Conservation (phyloP, 1,284 basidiomycete genomes). For the Meira miltonrushii region DNA sequence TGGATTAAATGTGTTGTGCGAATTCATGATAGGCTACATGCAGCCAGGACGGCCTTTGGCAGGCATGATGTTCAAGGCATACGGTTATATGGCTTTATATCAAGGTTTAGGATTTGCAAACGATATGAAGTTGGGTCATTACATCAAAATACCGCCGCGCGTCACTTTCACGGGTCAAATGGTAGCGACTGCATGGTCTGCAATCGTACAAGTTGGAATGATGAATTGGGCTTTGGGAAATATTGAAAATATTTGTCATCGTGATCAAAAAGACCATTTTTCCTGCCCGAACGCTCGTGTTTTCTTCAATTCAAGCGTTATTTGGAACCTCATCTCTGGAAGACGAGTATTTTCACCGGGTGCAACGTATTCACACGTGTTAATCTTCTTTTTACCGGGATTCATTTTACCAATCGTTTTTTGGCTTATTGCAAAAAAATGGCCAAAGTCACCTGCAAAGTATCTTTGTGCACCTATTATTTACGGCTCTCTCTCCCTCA, state of each 20-base stretch:
- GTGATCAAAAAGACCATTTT: conserved; percentile 43
- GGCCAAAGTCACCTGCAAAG: conserved; percentile 15
- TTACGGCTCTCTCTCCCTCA: no score
- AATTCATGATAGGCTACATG: conserved; percentile 71
- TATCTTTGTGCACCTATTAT: conserved; percentile 36
- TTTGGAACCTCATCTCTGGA: conserved; percentile 56
- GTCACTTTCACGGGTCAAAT: conserved; percentile 9
- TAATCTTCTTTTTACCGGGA: conserved; percentile 40
- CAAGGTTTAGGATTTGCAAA: conserved; percentile 63
- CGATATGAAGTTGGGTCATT: conserved; percentile 59
- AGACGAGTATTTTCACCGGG: conserved; percentile 25
- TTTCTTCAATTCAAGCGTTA: conserved; percentile 40
- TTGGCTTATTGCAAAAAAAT: conserved; percentile 25
- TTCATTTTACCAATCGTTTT: conserved; percentile 30
- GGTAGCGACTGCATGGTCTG: conserved; percentile 64
- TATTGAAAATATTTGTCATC: conserved; percentile 65
- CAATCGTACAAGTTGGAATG: conserved; percentile 55
- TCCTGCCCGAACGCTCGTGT: conserved; percentile 29
- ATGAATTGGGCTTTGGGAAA: conserved; percentile 69
- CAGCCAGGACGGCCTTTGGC: conserved; percentile 74
- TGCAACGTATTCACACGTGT: conserved; percentile 28
- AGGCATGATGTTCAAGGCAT: conserved; percentile 74
- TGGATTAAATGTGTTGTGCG: conserved; percentile 61
- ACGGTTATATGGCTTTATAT: conserved; percentile 61
- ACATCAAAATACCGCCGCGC: conserved; percentile 53